A percentile compares a stretch with the other conserved stretches of the same genome.
These are phyloP conservation scores for Excoecaria cochinchinensis DNA, from an alignment of 345 rosid genomes.

Conservation along the genomic window DNA sequence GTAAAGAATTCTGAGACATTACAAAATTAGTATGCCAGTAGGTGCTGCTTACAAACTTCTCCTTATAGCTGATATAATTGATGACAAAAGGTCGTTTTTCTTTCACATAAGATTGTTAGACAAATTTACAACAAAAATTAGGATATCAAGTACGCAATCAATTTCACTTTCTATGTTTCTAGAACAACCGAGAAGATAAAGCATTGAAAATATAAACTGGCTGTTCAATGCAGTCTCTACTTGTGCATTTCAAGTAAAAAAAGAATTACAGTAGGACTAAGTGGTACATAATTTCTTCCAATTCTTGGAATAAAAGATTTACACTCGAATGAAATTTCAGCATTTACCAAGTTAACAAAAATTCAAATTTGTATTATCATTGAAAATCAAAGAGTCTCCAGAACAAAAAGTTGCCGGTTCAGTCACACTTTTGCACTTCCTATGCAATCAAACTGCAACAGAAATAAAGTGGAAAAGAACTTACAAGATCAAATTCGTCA, in stretches of 20 bases:
- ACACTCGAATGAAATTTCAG: background rate
- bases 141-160: background rate
- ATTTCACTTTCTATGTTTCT: background rate
- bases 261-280: background rate
- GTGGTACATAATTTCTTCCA: background rate
- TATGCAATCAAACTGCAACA: background rate
- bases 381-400: background rate
- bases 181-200: background rate
- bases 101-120: background rate
- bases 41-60: background rate
- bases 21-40: slow-evolving; percentile 9
- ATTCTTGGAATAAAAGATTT: background rate
- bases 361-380: background rate
- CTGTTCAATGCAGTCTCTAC: background rate
- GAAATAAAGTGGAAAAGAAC: background rate
- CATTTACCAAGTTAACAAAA: background rate
- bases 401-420: too few species aligned
- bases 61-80: background rate
- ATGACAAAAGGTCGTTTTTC: background rate
- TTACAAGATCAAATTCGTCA: slow-evolving; percentile 65
- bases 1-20: slow-evolving; percentile 55
- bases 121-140: background rate
- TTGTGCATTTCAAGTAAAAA: background rate
- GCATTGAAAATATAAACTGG: background rate
- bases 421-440: background rate